Base-by-base conservation (phyloP, 495 filamentous ascomycete genomes). In the Lindgomyces ingoldianus region DNA sequence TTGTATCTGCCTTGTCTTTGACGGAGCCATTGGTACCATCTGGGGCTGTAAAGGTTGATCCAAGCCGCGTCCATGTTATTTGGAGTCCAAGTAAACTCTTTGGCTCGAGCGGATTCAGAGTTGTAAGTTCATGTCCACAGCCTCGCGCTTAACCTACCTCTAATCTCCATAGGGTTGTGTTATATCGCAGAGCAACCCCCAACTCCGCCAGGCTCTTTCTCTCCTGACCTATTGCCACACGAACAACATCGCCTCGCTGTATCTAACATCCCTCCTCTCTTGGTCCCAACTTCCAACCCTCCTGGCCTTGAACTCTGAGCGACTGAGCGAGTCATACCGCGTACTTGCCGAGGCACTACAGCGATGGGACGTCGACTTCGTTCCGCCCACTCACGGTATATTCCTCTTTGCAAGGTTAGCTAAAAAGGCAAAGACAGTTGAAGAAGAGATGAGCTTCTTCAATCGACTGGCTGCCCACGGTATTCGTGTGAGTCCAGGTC, bases 61-160 rank as follows among this genome's bases (percentile, higher is more conserved):
- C 65, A 22, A 63, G 59, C 29, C 65, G 59, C 1, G 65, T 68
- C 1, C 65, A 68, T 50, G 58, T 68, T 4, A 59, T 68, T 6
- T 68, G 65, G 65, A 68, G 65, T 26, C 59, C 60, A 8, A 68
- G 65, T 27, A 68, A 68, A 39, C 26, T 68, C 1, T 68, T 68
- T 45, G 65, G 65, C 0, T 39, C 48, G 1, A 59, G 53, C 19
- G 65, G 65, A 6, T 41, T 64, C 9, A 44, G 65, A 55, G 51
- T 68, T 9, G 64, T 67, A 33, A 57, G 64, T 57, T 11, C n/a
- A n/a, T 9, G 3, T 33, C 44, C 26, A 14, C 24, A 16, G 18
- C 4, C 12, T 25, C 14, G 3, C 19, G 12, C 27, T 54, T 26
- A 33, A 45, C 18, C 21, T 14, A 30, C n/a, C 22, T 16, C 45